Evolutionary conservation across 345 rosid genomes (phyloP), one percentile per base, ranked within the genome.

Genomic region (Anacardium occidentale): DNA sequence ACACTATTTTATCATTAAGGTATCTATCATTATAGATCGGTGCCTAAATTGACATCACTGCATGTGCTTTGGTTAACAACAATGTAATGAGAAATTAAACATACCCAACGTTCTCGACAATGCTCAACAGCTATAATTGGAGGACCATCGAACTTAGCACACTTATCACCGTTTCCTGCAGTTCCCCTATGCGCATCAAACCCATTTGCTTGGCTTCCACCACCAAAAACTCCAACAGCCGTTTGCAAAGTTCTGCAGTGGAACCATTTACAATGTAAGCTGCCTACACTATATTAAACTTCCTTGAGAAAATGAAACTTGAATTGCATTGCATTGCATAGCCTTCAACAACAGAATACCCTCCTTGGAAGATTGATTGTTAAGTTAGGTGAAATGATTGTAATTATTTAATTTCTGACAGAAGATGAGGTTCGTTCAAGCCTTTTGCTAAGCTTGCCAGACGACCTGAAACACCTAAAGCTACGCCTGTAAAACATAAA

Each of bases 101-200:
- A 7, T 84, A 90, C 97, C 79, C 85, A 78, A 56, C 85, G 90
- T 80, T 92, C 97, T 66, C 97, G 85, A 68, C 91, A 89, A 61
- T 81, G 88, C 75, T 92, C 97, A 48, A 82, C 71, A 12, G 97
- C 97, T 37, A 83, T 17, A 76, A 90, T 78, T 37, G 89, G 88
- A 64, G 93, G 96, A 75, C 72, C 57, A 26, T 64, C 62, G 66
- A 73, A 76, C 64, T 77, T 34, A 82, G 78, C 77, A 64, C 62
- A 53, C 58, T 54, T 76, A 26, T 50, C 6, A 40, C 77, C 77
- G 12, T 65, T 76, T 18, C 29, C 77, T 45, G 52, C 80, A 55
- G 66, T 66, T 51, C 65, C 54, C 0, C 77, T 74, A 53, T 75
- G 55, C 47, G 17, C 66, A 66, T 70, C 61, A 13, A 63, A 32